Evolutionary conservation across 257 asterid species (phyloP).

Genomic region (Apocynum venetum): DNA sequence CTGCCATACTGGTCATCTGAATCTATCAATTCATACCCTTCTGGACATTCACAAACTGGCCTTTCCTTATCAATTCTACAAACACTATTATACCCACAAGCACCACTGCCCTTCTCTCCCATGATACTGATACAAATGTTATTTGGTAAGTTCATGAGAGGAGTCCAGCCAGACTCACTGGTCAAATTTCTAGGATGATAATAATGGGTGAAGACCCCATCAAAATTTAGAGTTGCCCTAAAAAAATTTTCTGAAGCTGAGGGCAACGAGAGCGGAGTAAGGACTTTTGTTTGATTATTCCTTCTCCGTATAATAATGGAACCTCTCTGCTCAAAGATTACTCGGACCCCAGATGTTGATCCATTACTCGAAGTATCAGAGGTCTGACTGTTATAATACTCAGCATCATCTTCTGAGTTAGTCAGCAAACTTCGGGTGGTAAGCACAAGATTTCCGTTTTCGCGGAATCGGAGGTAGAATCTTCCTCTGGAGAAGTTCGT

Average conservation of each 20-base stretch:
- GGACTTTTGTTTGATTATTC: constrained; percentile 12
- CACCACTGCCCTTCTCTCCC: constrained; percentile 43
- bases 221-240: constrained; percentile 41
- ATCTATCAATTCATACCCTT: constrained; percentile 26
- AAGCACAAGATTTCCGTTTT: constrained; percentile 34
- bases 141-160: constrained; percentile 21
- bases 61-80: constrained; percentile 25
- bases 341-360: constrained; percentile 28
- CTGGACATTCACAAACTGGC: constrained; percentile 35
- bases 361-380: constrained; percentile 16
- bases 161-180: constrained; percentile 32
- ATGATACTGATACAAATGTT: constrained; percentile 26
- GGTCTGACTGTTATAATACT: constrained; percentile 32
- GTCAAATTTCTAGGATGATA: constrained; percentile 34
- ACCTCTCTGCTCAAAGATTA: constrained; percentile 30
- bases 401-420: constrained; percentile 29
- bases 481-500: constrained; percentile 44
- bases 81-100: constrained; percentile 53
- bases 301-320: constrained; percentile 20
- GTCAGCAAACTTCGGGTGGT: constrained; percentile 21
- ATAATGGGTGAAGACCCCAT: constrained; percentile 44
- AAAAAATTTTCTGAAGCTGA: constrained; percentile 27
- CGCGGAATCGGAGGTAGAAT: constrained; percentile 36
- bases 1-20: constrained; percentile 23
- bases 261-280: constrained; percentile 14